Evolutionary conservation across 257 asterid species (phyloP).

Genomic region (Nicotiana tomentosiformis): DNA sequence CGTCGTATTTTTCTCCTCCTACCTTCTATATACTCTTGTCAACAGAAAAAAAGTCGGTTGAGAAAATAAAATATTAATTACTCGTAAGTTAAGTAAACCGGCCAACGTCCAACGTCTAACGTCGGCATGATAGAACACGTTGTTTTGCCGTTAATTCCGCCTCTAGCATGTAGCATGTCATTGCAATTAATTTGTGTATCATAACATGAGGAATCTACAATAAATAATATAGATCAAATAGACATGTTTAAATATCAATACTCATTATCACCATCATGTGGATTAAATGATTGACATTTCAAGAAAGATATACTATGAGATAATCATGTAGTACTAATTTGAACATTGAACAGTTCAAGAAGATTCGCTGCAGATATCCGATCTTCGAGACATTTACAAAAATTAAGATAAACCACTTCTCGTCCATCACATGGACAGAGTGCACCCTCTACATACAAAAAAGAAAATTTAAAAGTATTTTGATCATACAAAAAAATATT

Average conservation of each 20-base stretch:
- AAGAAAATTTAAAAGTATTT: conserved; percentile 12
- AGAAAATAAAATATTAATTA: conserved; percentile 2
- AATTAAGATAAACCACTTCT: conserved; percentile 41
- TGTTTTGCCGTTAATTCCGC: conserved; percentile 22
- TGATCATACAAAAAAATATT: conserved; percentile 1
- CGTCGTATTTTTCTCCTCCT: neutral
- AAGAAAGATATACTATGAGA: neutral
- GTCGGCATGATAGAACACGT: conserved; percentile 27
- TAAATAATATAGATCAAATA: neutral
- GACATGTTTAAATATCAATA: neutral
- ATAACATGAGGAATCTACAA: neutral
- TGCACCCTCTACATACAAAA: conserved; percentile 31
- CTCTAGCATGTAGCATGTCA: neutral
- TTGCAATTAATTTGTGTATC: neutral
- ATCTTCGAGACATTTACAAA: conserved; percentile 13
- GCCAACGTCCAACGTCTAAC: conserved; percentile 22
- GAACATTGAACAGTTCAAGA: conserved; percentile 12
- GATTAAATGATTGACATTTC: neutral
- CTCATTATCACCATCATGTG: conserved; percentile 1
- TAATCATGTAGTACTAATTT: neutral
- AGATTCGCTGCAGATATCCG: conserved; percentile 14
- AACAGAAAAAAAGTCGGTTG: conserved; percentile 24
- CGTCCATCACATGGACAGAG: conserved; percentile 61
- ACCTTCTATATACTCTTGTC: neutral
- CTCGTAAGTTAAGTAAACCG: conserved; percentile 12